Base-by-base conservation (phyloP, 148 eudicot genomes). In the Pharnaceum exiguum region DNA sequence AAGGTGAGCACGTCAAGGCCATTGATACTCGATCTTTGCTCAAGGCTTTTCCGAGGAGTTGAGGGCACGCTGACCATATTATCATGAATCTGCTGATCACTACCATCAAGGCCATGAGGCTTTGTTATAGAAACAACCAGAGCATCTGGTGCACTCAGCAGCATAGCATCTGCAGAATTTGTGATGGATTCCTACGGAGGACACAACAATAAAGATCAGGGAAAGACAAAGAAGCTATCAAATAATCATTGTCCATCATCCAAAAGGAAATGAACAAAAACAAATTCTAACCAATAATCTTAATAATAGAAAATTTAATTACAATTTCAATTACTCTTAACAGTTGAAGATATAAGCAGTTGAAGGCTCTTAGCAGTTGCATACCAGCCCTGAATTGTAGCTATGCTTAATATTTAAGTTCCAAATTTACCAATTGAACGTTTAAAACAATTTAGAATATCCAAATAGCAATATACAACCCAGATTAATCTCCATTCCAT, bases 1-100 rank as follows among this genome's bases (percentile, higher is more conserved):
- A 93, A 93, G 58, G 71, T 83, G 36, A 93, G 80, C 57, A 85
- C 76, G 68, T 93, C 89, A 57, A 93, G 96, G 59, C 86, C 90
- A 76, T 83, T 77, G 60, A 88, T 84, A 52, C 83, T 83, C 36
- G 56, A 66, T 66, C 63, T 73, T 58, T 69, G 70, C 31, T 78
- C 90, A 54, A 68, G 79, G 71, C 75, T 64, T 77, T 72, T 85
- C 48, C 71, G 86, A 70, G 93, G 85, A 60, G 80, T 77, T 63
- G 93, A 58, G 59, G 67, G 55, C 61, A 71, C 51, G 51, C 21
- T 51, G 45, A 75, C 46, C 22, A 75, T 47, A 62, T 68, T 65
- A 30, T n/a, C n/a, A n/a, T n/a, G n/a, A n/a, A n/a, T n/a, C n/a
- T 46, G 72, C 40, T 67, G 77, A 55, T 85, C 86, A 59, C 67